Evolutionary conservation across 2,329 filamentous ascomycete species (phyloP).

Genomic region (Phialophora verrucosa): DNA sequence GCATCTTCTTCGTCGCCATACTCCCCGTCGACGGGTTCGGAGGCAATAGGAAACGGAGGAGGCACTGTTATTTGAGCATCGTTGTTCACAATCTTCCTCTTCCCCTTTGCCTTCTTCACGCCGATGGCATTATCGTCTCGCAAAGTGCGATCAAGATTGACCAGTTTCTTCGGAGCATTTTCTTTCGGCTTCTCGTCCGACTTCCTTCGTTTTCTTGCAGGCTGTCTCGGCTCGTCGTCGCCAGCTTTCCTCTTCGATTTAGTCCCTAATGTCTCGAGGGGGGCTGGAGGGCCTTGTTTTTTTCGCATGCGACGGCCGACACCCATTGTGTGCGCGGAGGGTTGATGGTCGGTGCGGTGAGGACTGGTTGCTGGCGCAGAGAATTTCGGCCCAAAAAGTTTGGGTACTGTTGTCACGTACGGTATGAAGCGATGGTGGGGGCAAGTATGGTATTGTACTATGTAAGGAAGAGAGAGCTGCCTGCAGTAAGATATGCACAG

Average conservation of each 20-base stretch:
- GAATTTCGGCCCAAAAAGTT: constrained; percentile 16
- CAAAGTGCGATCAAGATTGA: constrained; percentile 43
- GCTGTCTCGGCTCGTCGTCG: constrained; percentile 64
- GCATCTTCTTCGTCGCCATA: constrained; percentile 53
- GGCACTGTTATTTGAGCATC: constrained; percentile 40
- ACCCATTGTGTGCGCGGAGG: constrained; percentile 66
- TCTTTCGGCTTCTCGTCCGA: constrained; percentile 50
- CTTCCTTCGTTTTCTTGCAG: constrained; percentile 70
- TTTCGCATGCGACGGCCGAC: constrained; percentile 84
- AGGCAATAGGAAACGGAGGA: constrained; percentile 41
- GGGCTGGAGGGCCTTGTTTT: constrained; percentile 85
- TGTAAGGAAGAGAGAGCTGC: too few relatives aligned
- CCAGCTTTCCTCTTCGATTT: constrained; percentile 81
- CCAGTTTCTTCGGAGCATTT: constrained; percentile 50
- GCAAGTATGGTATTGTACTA: too few relatives aligned
- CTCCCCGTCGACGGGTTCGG: constrained; percentile 48
- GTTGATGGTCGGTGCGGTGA: neutral
- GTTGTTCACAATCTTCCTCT: constrained; percentile 42
- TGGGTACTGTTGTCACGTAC: too few relatives aligned
- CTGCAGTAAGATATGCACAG: too few relatives aligned
- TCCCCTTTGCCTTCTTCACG: constrained; percentile 44
- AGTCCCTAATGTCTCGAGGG: constrained; percentile 74
- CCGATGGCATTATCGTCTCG: constrained; percentile 41
- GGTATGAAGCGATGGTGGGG: too few relatives aligned
- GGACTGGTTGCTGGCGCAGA: constrained; percentile 3